These are phyloP conservation scores for Lagerstroemia speciosa DNA, from an alignment of 345 rosid species.

Conservation along the genomic window DNA sequence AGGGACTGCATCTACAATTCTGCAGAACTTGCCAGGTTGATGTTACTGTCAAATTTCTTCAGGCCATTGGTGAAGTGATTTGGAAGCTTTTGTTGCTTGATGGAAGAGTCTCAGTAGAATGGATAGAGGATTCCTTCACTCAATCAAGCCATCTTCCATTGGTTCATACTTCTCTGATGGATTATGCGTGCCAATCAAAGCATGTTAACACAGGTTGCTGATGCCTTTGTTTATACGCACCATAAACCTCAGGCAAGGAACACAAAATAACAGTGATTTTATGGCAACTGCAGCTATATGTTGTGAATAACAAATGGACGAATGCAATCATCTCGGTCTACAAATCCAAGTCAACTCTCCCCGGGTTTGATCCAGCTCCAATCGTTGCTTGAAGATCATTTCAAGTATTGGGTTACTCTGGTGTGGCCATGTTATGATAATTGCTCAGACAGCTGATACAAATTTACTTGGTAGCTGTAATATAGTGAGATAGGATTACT, in stretches of 20 bases:
- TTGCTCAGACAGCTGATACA: too few species aligned
- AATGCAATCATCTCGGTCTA: too few species aligned
- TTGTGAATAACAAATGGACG: too few species aligned
- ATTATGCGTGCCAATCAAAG: not conserved
- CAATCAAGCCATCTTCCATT: not conserved
- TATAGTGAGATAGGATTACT: too few species aligned
- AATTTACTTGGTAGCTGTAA: too few species aligned
- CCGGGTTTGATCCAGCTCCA: too few species aligned
- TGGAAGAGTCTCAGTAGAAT: not conserved
- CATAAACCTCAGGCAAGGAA: not conserved
- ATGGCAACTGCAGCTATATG: not conserved
- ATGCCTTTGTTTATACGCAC: not conserved
- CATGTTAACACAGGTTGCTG: not conserved
- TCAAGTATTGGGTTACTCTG: too few species aligned
- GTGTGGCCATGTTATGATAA: too few species aligned
- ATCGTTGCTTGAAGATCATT: too few species aligned
- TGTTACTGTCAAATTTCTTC: not conserved
- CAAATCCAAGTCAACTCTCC: too few species aligned
- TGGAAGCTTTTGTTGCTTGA: not conserved
- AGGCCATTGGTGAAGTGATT: not conserved
- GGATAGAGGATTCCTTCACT: not conserved
- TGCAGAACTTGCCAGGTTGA: not conserved
- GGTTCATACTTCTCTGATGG: not conserved
- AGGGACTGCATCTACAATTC: not conserved
- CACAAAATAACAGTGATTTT: not conserved